Conservation (phyloP, 805 yeast genomes). For the Wickerhamomyces kurtzmanii region DNA sequence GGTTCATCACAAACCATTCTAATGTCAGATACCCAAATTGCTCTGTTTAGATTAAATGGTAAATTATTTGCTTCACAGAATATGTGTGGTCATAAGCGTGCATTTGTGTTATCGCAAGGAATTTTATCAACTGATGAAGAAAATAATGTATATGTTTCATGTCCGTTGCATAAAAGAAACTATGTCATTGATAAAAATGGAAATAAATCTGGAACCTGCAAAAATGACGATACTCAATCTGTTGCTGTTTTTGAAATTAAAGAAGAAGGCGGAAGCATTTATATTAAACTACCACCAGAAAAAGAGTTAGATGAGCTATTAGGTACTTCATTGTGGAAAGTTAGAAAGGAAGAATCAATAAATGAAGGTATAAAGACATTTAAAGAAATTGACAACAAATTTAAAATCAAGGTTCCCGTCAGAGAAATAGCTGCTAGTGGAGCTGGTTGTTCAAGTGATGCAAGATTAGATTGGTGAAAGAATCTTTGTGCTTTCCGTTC, state of each 20-base stretch:
- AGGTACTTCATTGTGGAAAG: constrained; percentile 25
- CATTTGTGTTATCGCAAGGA: constrained; percentile 26
- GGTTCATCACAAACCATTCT: constrained; percentile 23
- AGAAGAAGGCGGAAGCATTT: constrained; percentile 21
- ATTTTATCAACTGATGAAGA: constrained; percentile 21
- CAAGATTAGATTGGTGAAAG: constrained; percentile 12
- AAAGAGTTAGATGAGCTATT: constrained; percentile 23
- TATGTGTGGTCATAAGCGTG: constrained; percentile 30
- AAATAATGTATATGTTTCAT: constrained; percentile 21
- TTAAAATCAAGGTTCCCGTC: constrained; percentile 15
- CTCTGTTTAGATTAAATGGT: constrained; percentile 22
- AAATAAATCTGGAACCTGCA: constrained; percentile 19
- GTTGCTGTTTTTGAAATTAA: constrained; percentile 24
- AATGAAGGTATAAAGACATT: constrained; percentile 7
- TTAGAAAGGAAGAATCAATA: constrained; percentile 14
- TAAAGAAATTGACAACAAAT: constrained; percentile 11
- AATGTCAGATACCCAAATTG: constrained; percentile 26
- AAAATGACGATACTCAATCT: constrained; percentile 19
- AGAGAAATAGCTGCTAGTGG: constrained; percentile 7
- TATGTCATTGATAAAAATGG: constrained; percentile 16
- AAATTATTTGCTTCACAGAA: constrained; percentile 25
- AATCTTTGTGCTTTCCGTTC: background rate
- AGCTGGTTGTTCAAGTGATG: too few species aligned
- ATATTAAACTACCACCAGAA: constrained; percentile 20
- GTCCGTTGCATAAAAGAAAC: constrained; percentile 27